phyloP scores from a whole-genome alignment of 345 rosid genomes.

The Hirschfeldia incana region DNA sequence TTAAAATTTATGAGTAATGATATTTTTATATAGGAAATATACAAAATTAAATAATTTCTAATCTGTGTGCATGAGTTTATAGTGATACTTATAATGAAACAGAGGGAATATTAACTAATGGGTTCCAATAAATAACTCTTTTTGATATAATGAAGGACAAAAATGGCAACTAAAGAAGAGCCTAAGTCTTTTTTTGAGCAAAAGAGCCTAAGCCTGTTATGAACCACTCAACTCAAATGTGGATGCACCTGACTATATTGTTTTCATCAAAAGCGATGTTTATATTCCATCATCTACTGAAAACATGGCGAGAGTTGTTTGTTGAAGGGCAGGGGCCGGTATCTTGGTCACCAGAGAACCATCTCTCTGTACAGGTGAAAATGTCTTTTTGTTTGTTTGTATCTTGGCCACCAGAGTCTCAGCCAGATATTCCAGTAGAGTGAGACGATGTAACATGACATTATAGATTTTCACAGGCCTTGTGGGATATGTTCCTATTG shows the following conservation, averaged over 20 bases:
- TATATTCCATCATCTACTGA: conserved; percentile 85
- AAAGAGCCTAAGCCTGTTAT: conserved; percentile 49
- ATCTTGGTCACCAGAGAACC: conserved; percentile 54
- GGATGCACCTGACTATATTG: conserved; percentile 96
- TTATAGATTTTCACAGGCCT: too few relatives aligned
- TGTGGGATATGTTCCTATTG: too few relatives aligned
- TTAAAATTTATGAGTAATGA: too few relatives aligned
- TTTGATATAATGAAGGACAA: conserved; percentile 50
- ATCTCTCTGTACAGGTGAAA: conserved; percentile 72
- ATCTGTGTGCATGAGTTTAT: too few relatives aligned
- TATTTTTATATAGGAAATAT: too few relatives aligned
- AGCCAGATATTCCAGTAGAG: too few relatives aligned
- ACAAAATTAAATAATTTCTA: too few relatives aligned
- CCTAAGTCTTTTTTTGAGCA: conserved; percentile 55
- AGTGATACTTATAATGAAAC: too few relatives aligned
- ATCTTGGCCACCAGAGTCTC: too few relatives aligned
- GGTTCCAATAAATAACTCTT: neutral
- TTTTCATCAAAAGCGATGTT: conserved; percentile 81
- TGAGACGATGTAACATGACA: too few relatives aligned
- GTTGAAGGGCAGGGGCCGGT: conserved; percentile 94
- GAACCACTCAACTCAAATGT: conserved; percentile 81
- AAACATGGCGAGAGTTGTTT: conserved; percentile 92
- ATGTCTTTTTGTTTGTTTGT: neutral
- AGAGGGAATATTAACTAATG: too few relatives aligned
- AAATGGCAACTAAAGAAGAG: conserved; percentile 66